A percentile compares a stretch with the other conserved stretches of the same genome.
Conservation (phyloP, 1,284 basidiomycete genomes). For the Cutaneotrichosporon cavernicola region DNA sequence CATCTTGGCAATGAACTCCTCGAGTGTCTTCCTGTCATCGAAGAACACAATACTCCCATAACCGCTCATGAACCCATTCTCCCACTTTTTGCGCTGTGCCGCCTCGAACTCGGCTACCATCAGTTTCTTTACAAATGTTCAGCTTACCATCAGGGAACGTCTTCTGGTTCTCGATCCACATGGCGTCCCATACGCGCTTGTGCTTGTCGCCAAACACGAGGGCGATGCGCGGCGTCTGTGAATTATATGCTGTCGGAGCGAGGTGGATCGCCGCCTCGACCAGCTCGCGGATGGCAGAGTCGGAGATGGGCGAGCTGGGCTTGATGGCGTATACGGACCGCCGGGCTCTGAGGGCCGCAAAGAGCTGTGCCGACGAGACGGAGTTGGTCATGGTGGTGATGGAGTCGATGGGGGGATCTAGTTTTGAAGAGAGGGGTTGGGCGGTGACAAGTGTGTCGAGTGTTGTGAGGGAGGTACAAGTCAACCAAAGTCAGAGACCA, state of each 20-base stretch:
- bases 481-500: too few species aligned
- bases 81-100: conserved; percentile 13
- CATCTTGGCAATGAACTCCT: conserved; percentile 51
- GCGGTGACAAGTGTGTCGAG: background rate
- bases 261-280: conserved; percentile 53
- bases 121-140: background rate
- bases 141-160: conserved; percentile 4
- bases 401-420: background rate
- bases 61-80: conserved; percentile 46
- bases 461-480: background rate
- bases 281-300: conserved; percentile 51
- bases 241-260: conserved; percentile 55
- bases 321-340: conserved; percentile 53
- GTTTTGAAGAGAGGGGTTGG: background rate
- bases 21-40: conserved; percentile 52
- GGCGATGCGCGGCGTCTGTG: conserved; percentile 53
- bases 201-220: conserved; percentile 53
- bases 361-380: background rate
- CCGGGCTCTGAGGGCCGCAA: conserved; percentile 35
- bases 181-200: conserved; percentile 53
- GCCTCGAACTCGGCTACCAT: conserved; percentile 12
- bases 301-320: conserved; percentile 47
- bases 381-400: background rate
- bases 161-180: conserved; percentile 24
- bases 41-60: conserved; percentile 57